A percentile compares a stretch with the other conserved stretches of the same genome.
These are phyloP conservation scores for Elasticomyces elasticus DNA, from an alignment of 495 filamentous ascomycete genomes.

Conservation along the genomic window DNA sequence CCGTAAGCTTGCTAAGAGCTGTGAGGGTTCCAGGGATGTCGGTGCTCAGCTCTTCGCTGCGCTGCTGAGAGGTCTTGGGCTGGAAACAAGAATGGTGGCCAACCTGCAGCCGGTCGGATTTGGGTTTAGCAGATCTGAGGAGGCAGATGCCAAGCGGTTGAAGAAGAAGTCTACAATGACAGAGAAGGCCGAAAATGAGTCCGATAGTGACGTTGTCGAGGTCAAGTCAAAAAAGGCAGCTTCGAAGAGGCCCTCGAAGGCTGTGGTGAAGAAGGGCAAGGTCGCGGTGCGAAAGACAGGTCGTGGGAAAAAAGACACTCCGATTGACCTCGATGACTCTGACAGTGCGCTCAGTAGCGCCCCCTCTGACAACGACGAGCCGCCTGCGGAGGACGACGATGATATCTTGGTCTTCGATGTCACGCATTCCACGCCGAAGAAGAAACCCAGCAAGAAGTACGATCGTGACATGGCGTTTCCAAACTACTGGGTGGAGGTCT, in stretches of 20 bases:
- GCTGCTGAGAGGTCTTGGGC: conserved; percentile 67
- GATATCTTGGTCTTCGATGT: conserved; percentile 37
- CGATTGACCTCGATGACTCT: conserved; percentile 32
- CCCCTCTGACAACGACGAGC: conserved; percentile 6
- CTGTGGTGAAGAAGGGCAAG: conserved; percentile 1
- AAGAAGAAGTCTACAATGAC: conserved; percentile 21
- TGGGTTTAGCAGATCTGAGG: conserved; percentile 80
- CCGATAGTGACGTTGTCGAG: conserved; percentile 6
- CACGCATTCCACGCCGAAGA: conserved; percentile 30
- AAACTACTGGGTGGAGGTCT: conserved; percentile 86
- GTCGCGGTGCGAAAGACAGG: conserved; percentile 9
- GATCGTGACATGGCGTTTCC: conserved; percentile 71
- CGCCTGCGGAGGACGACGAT: conserved; percentile 17
- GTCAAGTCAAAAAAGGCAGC: neutral
- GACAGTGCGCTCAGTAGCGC: conserved; percentile 20
- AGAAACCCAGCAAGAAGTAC: conserved; percentile 39
- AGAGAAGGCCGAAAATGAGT: neutral
- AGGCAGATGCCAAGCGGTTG: conserved; percentile 37
- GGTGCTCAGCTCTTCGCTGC: conserved; percentile 87
- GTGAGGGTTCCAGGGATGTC: conserved; percentile 75
- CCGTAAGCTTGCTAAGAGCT: conserved; percentile 53
- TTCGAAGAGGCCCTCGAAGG: neutral
- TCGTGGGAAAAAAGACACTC: conserved; percentile 18
- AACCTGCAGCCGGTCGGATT: conserved; percentile 84
- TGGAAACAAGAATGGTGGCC: conserved; percentile 71